phyloP scores from a whole-genome alignment of 257 asterid genomes.

The Mitragyna speciosa region DNA sequence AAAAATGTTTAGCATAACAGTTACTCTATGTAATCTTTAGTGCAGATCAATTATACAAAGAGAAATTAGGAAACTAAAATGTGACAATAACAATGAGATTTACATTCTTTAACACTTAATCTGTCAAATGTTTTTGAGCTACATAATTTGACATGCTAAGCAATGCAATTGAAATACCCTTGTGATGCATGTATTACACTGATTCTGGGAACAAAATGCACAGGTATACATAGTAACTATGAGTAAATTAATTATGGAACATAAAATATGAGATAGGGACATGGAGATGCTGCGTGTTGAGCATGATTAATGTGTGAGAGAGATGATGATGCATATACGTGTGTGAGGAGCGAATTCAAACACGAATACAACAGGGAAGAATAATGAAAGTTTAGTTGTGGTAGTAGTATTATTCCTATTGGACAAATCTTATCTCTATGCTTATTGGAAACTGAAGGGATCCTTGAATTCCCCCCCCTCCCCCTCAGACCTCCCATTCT shows the following conservation, averaged over 20 bases:
- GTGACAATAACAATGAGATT: neutral
- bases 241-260: neutral
- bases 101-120: neutral
- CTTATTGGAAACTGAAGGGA: constrained; percentile 33
- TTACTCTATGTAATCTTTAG: neutral
- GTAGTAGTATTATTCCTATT: constrained; percentile 14
- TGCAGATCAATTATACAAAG: neutral
- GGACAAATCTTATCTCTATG: constrained; percentile 38
- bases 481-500: neutral
- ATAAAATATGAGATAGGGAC: constrained; percentile 15
- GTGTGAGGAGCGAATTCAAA: constrained; percentile 50
- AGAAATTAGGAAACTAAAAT: neutral
- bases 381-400: neutral
- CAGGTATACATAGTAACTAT: neutral
- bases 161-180: neutral
- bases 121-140: neutral
- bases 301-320: constrained; percentile 30
- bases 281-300: constrained; percentile 21
- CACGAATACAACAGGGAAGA: constrained; percentile 44
- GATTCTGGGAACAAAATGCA: constrained; percentile 20
- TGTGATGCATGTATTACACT: neutral
- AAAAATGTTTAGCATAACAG: neutral
- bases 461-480: no score
- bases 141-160: neutral
- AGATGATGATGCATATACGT: neutral